These are phyloP conservation scores for Pythium sukuiense DNA, from an alignment of 352 stramenopile species.

Conservation along the genomic window DNA sequence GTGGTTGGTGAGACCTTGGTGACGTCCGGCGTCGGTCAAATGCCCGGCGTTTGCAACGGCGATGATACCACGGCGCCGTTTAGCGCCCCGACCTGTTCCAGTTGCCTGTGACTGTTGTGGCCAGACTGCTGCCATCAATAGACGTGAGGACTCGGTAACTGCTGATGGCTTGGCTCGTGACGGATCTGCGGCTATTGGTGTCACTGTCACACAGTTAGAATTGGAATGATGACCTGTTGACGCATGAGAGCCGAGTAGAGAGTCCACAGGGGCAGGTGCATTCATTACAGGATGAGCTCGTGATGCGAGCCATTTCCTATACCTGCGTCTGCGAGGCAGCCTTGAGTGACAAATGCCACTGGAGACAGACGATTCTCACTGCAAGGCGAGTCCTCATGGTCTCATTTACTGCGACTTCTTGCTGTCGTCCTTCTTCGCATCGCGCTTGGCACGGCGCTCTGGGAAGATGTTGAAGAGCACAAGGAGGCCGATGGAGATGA, in stretches of 20 bases:
- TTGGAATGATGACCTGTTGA: neutral
- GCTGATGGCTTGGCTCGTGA: neutral
- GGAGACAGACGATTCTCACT: no score
- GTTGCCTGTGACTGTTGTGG: neutral
- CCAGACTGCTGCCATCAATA: neutral
- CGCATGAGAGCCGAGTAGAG: no score
- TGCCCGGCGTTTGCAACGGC: neutral
- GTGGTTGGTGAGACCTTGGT: neutral
- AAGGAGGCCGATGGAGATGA: constrained; percentile 58
- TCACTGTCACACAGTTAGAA: neutral
- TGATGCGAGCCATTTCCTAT: no score
- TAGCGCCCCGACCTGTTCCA: no score
- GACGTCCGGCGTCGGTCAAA: neutral
- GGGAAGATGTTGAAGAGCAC: constrained; percentile 64
- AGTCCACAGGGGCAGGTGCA: no score
- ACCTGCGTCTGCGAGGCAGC: no score
- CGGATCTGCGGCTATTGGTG: neutral
- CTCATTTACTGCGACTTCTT: constrained; percentile 25
- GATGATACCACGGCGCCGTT: neutral
- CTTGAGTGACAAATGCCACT: no score
- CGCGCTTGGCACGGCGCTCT: constrained; percentile 34
- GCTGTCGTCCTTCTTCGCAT: constrained; percentile 5
- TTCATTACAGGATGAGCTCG: no score
- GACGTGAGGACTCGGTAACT: neutral
- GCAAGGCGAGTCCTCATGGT: neutral